A percentile compares a stretch with the other conserved stretches of the same genome.
Evolutionary conservation across 1,139 yeast species (phyloP).

Genomic region (Yamadazyma pseudoaaseri): DNA sequence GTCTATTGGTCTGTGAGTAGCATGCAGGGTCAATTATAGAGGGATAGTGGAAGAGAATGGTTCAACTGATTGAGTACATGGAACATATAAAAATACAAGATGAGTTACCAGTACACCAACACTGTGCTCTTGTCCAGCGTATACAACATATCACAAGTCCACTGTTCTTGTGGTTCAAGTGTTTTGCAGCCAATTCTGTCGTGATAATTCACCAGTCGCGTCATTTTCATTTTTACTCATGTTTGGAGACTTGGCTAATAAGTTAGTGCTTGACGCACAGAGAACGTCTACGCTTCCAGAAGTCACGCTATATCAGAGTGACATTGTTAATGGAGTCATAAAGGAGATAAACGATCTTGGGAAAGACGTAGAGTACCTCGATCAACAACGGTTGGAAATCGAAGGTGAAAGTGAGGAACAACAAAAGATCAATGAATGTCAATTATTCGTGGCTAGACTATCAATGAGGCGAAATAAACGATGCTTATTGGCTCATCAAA

Average conservation of each 20-base stretch:
- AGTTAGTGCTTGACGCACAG: conserved; percentile 81
- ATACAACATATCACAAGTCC: too few species aligned
- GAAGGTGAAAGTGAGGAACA: conserved; percentile 26
- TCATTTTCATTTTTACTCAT: conserved; percentile 30
- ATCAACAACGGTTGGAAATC: conserved; percentile 18
- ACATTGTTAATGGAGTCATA: conserved; percentile 63
- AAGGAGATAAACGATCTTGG: conserved; percentile 61
- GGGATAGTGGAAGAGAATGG: too few species aligned
- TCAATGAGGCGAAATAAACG: conserved; percentile 87
- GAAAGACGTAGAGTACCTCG: conserved; percentile 45
- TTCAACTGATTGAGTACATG: too few species aligned
- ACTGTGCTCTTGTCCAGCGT: too few species aligned
- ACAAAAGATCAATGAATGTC: conserved; percentile 59
- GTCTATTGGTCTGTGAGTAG: too few species aligned
- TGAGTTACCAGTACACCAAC: too few species aligned
- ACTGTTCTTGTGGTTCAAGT: too few species aligned
- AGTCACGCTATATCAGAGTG: conserved; percentile 74
- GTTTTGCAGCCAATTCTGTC: too few species aligned
- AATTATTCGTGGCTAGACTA: conserved; percentile 75
- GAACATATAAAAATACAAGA: too few species aligned
- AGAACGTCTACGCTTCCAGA: conserved; percentile 66
- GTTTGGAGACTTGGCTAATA: conserved; percentile 89
- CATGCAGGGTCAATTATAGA: too few species aligned
- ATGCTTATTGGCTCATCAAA: conserved; percentile 81
- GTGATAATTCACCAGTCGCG: too few species aligned